phyloP scores from a whole-genome alignment of 768 basidiomycete species.

The Lactarius tabidus region DNA sequence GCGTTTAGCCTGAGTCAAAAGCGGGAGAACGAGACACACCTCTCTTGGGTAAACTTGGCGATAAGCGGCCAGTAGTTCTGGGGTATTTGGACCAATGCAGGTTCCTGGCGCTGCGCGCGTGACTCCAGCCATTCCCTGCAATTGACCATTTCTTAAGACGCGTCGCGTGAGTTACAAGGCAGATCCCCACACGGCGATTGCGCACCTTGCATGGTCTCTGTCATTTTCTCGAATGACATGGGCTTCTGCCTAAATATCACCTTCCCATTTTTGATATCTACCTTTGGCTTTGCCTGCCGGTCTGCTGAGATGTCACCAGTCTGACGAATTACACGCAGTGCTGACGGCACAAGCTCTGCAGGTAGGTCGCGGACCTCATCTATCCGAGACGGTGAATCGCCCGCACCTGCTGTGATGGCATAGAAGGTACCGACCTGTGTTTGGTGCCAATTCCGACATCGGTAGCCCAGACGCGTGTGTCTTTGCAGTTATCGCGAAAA shows the following conservation, averaged over 20 bases:
- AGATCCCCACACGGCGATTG: not conserved
- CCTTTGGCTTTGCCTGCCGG: conserved; percentile 40
- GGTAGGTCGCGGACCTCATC: conserved; percentile 5
- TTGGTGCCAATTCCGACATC: conserved; percentile 7
- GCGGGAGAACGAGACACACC: conserved; percentile 42
- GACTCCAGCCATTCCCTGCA: conserved; percentile 70
- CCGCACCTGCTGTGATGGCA: not conserved
- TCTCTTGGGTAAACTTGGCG: conserved; percentile 82
- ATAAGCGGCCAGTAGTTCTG: conserved; percentile 69
- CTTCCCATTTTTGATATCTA: conserved; percentile 74
- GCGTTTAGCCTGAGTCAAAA: not conserved
- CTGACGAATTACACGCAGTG: not conserved
- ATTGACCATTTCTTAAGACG: conserved; percentile 59
- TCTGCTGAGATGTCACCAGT: conserved; percentile 33
- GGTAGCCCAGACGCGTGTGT: conserved; percentile 3
- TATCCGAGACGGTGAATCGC: not conserved
- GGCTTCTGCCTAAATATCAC: conserved; percentile 72
- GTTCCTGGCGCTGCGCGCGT: conserved; percentile 43
- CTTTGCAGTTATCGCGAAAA: not conserved
- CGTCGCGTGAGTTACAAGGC: not conserved
- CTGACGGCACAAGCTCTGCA: not conserved
- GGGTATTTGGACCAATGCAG: conserved; percentile 56
- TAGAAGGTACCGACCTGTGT: conserved; percentile 4
- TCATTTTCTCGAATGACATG: conserved; percentile 69
- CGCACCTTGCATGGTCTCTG: conserved; percentile 78